Evolutionary conservation across 345 rosid species (phyloP).

Genomic region (Eucalyptus erythrocorys): DNA sequence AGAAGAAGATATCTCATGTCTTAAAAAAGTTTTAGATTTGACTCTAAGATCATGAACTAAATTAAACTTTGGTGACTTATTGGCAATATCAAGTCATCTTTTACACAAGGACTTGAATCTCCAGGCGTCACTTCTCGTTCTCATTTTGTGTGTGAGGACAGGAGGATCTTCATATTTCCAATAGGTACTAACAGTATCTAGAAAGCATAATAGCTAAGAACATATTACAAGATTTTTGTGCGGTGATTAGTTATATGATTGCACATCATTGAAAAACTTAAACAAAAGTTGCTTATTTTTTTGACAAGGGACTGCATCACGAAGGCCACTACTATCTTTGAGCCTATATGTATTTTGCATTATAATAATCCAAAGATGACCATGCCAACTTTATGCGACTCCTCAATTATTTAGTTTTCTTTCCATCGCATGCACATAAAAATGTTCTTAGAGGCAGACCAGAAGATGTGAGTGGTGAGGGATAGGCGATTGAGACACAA

Average conservation of each 20-base stretch:
- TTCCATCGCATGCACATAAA: neutral
- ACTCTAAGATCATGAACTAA: neutral
- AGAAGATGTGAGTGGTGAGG: neutral
- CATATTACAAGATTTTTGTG: neutral
- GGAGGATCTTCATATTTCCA: neutral
- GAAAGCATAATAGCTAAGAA: neutral
- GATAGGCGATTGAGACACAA: neutral
- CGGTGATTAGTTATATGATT: neutral
- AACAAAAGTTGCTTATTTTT: neutral
- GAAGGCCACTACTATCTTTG: neutral
- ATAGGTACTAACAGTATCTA: neutral
- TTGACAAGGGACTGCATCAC: neutral
- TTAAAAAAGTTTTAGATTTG: neutral
- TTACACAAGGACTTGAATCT: neutral
- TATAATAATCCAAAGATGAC: neutral
- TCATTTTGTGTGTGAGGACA: neutral
- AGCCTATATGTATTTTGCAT: neutral
- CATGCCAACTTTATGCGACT: neutral
- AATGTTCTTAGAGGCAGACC: neutral
- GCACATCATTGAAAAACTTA: neutral
- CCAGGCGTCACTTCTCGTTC: fast-evolving
- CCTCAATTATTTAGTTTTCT: neutral
- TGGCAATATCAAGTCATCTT: neutral
- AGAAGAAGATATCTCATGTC: neutral
- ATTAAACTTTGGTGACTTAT: neutral